These are phyloP conservation scores for Tulasnella sp. DNA, from an alignment of 768 basidiomycete species.

Conservation along the genomic window DNA sequence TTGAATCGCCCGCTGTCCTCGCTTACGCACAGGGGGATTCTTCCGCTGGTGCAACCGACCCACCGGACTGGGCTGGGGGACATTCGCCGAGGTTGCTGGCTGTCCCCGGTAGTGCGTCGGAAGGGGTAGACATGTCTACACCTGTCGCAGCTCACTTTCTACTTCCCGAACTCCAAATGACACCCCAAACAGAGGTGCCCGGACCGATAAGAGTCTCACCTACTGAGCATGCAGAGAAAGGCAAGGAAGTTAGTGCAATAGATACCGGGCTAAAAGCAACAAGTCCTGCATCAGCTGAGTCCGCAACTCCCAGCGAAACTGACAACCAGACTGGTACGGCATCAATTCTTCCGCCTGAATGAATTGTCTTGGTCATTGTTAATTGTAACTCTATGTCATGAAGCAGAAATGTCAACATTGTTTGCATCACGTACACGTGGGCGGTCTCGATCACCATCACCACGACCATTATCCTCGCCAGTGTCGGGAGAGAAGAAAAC, in stretches of 20 bases:
- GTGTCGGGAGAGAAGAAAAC: neutral
- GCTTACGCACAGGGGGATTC: neutral
- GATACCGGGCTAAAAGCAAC: too few species aligned
- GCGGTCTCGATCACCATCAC: neutral
- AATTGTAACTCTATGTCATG: too few species aligned
- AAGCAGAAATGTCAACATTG: neutral
- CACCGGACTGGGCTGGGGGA: too few species aligned
- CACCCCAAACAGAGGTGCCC: slow-evolving; percentile 2
- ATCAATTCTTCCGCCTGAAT: too few species aligned
- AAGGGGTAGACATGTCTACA: neutral
- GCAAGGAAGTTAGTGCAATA: too few species aligned
- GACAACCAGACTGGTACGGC: too few species aligned
- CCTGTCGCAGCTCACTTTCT: neutral
- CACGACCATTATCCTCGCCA: neutral
- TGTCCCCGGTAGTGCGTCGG: neutral
- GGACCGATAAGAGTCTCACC: too few species aligned
- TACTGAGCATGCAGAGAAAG: too few species aligned
- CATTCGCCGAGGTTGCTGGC: neutral
- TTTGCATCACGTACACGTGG: neutral
- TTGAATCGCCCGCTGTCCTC: slow-evolving; percentile 3
- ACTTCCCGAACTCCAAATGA: slow-evolving; percentile 10
- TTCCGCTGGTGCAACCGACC: neutral
- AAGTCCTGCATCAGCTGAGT: too few species aligned
- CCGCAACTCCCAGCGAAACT: too few species aligned
- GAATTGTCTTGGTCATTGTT: too few species aligned